These are phyloP conservation scores for Zasmidium cellare DNA, from an alignment of 2,329 filamentous ascomycete genomes.

Conservation along the genomic window DNA sequence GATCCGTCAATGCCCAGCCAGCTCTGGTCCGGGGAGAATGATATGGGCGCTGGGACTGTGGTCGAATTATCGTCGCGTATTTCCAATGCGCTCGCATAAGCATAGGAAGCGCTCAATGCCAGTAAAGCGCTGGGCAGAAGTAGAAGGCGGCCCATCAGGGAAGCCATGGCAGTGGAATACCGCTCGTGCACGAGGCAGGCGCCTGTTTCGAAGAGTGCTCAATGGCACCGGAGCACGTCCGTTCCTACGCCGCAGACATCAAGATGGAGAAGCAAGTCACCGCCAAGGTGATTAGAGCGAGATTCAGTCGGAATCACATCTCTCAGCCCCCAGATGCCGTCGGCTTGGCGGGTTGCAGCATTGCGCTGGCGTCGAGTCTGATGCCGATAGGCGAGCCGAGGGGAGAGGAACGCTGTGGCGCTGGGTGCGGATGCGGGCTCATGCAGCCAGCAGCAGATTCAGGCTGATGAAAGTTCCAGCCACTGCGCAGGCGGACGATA, in stretches of 20 bases:
- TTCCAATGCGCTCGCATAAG: constrained; percentile 12
- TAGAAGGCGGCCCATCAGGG: constrained; percentile 18
- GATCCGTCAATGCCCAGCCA: constrained; percentile 65
- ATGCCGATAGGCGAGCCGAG: not conserved
- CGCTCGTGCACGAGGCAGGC: not conserved
- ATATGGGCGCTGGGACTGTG: constrained; percentile 27
- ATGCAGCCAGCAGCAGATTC: too few relatives aligned
- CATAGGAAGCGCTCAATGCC: constrained; percentile 15
- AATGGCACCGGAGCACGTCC: not conserved
- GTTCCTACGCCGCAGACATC: not conserved
- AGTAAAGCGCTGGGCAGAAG: constrained; percentile 26
- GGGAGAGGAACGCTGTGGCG: not conserved
- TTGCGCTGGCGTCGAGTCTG: not conserved
- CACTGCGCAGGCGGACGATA: not conserved
- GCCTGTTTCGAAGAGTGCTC: not conserved
- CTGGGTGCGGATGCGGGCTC: not conserved
- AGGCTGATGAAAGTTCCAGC: not conserved
- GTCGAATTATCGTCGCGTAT: constrained; percentile 14
- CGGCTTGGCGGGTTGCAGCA: not conserved
- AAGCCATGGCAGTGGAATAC: not conserved
- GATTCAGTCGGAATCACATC: not conserved
- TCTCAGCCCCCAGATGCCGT: not conserved
- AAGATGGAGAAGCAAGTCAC: not conserved
- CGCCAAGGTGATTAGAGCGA: too few relatives aligned
- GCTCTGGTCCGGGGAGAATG: constrained; percentile 30